A percentile compares a stretch with the other conserved stretches of the same genome.
phyloP scores from a whole-genome alignment of 805 yeast species.

The Hanseniaspora singularis region DNA sequence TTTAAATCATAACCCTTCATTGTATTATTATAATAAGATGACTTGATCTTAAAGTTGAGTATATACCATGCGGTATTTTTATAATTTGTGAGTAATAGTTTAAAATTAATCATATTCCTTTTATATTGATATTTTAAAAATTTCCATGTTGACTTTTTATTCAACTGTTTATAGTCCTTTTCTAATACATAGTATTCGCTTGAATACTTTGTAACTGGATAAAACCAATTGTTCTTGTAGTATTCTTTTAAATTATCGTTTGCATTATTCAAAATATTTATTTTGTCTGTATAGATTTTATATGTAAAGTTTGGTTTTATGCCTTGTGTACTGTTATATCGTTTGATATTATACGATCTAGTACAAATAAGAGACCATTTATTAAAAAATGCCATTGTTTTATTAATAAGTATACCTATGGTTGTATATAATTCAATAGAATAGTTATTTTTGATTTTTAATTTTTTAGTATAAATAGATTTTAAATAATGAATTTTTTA shows the following conservation, averaged over 20 bases:
- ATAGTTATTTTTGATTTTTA: no score
- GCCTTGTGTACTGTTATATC: background rate
- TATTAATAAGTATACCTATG: no score
- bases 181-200: background rate
- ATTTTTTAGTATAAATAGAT: no score
- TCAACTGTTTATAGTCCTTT: background rate
- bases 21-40: background rate
- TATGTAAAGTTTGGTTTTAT: background rate
- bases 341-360: no score
- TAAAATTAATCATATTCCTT: conserved; percentile 5
- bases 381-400: no score
- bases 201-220: conserved; percentile 9
- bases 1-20: background rate
- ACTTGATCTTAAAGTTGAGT: conserved; percentile 1
- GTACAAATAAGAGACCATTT: no score
- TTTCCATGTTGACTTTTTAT: background rate
- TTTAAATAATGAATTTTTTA: no score
- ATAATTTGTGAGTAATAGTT: conserved; percentile 7
- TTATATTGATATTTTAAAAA: conserved; percentile 5
- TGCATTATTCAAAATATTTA: background rate
- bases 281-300: background rate
- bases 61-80: conserved; percentile 14
- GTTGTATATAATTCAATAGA: no score
- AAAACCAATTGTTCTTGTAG: conserved; percentile 7
- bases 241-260: conserved; percentile 7